Conservation (phyloP, 2,329 filamentous ascomycete genomes). For the Cladosporium velox region DNA sequence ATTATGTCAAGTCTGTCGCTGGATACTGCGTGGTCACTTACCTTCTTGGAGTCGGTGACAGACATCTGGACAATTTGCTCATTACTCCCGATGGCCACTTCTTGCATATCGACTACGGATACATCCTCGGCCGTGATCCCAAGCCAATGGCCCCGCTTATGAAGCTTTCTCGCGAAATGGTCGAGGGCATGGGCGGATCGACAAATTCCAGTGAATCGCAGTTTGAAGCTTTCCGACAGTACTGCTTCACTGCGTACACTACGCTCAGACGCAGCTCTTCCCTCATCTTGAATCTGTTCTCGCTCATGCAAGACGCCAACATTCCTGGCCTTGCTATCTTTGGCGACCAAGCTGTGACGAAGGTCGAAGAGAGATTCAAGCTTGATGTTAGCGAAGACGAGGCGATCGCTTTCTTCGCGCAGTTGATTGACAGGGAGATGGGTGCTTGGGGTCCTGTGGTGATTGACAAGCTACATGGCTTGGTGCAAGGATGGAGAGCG, state of each 20-base stretch:
- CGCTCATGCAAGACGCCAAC: slow-evolving; percentile 95
- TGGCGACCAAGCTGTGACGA: slow-evolving; percentile 82
- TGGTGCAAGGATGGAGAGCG: slow-evolving; percentile 88
- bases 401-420: slow-evolving; percentile 82
- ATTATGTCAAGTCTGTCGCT: slow-evolving; percentile 91
- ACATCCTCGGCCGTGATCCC: slow-evolving; percentile 93
- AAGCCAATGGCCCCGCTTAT: slow-evolving; percentile 97
- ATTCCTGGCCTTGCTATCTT: slow-evolving; percentile 86
- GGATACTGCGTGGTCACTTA: slow-evolving; percentile 99
- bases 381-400: slow-evolving; percentile 90
- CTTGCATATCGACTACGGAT: slow-evolving; percentile 98
- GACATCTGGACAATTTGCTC: slow-evolving; percentile 92
- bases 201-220: slow-evolving; percentile 48
- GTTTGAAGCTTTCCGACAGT: slow-evolving; percentile 88
- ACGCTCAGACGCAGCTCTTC: slow-evolving; percentile 87
- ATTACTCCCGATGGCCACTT: slow-evolving; percentile 89
- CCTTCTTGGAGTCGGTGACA: slow-evolving; percentile 91
- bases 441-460: slow-evolving; percentile 89
- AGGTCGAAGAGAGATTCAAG: slow-evolving; percentile 93
- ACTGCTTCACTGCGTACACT: slow-evolving; percentile 92
- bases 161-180: slow-evolving; percentile 97
- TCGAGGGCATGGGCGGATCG: slow-evolving; percentile 91
- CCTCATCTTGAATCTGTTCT: slow-evolving; percentile 91
- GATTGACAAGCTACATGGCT: slow-evolving; percentile 91
- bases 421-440: slow-evolving; percentile 85